phyloP scores from a whole-genome alignment of 1,284 basidiomycete species.

The Cutaneotrichosporon arboriforme region DNA sequence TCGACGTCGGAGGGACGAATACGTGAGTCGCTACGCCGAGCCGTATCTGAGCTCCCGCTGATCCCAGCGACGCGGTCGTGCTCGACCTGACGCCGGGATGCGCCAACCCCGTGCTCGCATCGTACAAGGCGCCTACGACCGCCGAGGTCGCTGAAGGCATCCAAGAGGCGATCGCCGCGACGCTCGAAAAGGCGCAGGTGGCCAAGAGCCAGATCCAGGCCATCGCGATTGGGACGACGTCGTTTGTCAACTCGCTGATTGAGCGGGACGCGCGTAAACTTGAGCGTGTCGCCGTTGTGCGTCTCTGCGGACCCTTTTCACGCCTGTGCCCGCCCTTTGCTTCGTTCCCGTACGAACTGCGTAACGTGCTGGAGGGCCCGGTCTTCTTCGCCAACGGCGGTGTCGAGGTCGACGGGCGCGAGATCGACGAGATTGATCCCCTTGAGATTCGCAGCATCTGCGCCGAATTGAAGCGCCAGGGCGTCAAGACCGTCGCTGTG shows the following conservation, averaged over 20 bases:
- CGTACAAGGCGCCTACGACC: constrained; percentile 55
- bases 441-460: constrained; percentile 29
- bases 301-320: constrained; percentile 33
- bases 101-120: constrained; percentile 49
- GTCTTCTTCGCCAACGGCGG: constrained; percentile 31
- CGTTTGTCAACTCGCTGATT: constrained; percentile 40
- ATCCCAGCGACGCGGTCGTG: constrained; percentile 54
- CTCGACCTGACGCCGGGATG: constrained; percentile 49
- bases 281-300: constrained; percentile 33
- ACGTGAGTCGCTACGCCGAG: constrained; percentile 25
- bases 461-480: constrained; percentile 27
- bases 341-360: constrained; percentile 32
- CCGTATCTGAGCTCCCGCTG: constrained; percentile 18
- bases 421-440: constrained; percentile 31
- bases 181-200: constrained; percentile 4
- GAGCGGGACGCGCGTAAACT: constrained; percentile 23
- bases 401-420: constrained; percentile 35
- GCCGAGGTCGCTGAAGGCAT: constrained; percentile 56
- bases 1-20: constrained; percentile 52
- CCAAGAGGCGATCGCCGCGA: constrained; percentile 19
- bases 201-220: constrained; percentile 22
- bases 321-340: constrained; percentile 30
- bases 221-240: constrained; percentile 36
- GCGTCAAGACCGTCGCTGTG: constrained; percentile 32
- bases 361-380: constrained; percentile 30